These are phyloP conservation scores for Zoysia japonica DNA, from an alignment of 176 grass and related monocot genomes.

Conservation along the genomic window DNA sequence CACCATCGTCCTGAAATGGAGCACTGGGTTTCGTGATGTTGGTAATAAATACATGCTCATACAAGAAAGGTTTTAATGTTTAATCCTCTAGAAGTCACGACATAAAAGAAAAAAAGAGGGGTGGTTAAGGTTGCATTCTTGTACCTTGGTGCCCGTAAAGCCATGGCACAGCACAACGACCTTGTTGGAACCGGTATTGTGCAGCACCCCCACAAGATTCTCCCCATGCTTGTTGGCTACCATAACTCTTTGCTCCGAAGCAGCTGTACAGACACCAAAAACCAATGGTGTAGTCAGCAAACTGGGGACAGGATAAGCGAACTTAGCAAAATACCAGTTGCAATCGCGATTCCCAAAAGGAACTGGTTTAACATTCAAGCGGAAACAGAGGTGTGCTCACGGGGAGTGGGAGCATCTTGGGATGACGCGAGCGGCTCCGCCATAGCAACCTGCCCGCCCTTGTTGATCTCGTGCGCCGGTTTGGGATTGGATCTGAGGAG, in stretches of 20 bases:
- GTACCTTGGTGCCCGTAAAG: constrained; percentile 70
- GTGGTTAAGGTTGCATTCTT: background rate
- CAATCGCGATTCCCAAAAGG: too few species aligned
- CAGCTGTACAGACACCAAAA: constrained; percentile 24
- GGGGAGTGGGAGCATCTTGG: too few species aligned
- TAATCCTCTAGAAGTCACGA: background rate
- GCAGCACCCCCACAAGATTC: constrained; percentile 66
- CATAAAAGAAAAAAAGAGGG: too few species aligned
- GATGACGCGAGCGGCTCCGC: too few species aligned
- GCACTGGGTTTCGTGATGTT: background rate
- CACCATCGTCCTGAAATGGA: constrained; percentile 55
- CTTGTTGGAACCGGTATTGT: constrained; percentile 59
- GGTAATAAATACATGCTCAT: background rate
- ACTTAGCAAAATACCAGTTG: too few species aligned
- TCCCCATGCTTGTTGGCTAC: constrained; percentile 71
- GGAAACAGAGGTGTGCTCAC: too few species aligned
- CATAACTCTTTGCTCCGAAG: constrained; percentile 46
- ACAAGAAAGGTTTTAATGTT: background rate
- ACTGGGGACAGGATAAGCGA: too few species aligned
- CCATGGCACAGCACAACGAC: constrained; percentile 86
- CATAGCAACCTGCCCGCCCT: too few species aligned
- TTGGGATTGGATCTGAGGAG: too few species aligned
- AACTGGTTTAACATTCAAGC: too few species aligned
- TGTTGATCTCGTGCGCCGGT: too few species aligned
- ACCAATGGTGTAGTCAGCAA: too few species aligned